These are phyloP conservation scores for Suillus weaverae DNA, from an alignment of 768 basidiomycete species.

Conservation along the genomic window DNA sequence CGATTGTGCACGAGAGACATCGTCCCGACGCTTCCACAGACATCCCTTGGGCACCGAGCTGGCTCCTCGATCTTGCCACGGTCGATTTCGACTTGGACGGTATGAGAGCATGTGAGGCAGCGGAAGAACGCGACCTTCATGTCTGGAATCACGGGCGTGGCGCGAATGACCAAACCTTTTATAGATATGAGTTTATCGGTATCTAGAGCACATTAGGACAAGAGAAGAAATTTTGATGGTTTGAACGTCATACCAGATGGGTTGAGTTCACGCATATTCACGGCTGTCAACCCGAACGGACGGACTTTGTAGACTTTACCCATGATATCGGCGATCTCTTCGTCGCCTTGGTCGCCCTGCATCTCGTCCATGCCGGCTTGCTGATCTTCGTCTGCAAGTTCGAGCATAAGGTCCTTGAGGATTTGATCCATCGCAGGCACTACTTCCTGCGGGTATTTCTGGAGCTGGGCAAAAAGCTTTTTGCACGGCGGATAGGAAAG, in stretches of 20 bases:
- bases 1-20: slow-evolving; percentile 98
- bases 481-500: slow-evolving; percentile 81
- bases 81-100: slow-evolving; percentile 96
- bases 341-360: slow-evolving; percentile 72
- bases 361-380: slow-evolving; percentile 71
- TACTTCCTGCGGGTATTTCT: slow-evolving; percentile 96
- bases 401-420: slow-evolving; percentile 89
- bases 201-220: slow-evolving; percentile 49
- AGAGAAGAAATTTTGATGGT: slow-evolving; percentile 1
- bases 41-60: slow-evolving; percentile 85
- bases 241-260: slow-evolving; percentile 65
- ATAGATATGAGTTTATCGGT: slow-evolving; percentile 97
- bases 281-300: slow-evolving; percentile 78
- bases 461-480: slow-evolving; percentile 81
- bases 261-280: slow-evolving; percentile 96
- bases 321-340: slow-evolving; percentile 88
- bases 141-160: slow-evolving; percentile 97
- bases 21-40: slow-evolving; percentile 83
- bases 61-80: slow-evolving; percentile 98
- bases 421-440: slow-evolving; percentile 97
- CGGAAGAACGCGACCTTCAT: slow-evolving; percentile 99
- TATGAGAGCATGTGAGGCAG: slow-evolving; percentile 92
- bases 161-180: slow-evolving; percentile 96
- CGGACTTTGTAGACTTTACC: slow-evolving; percentile 88
- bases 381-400: slow-evolving; percentile 81